phyloP scores from a whole-genome alignment of 2,329 filamentous ascomycete species.

The Rhynchosporium secalis region DNA sequence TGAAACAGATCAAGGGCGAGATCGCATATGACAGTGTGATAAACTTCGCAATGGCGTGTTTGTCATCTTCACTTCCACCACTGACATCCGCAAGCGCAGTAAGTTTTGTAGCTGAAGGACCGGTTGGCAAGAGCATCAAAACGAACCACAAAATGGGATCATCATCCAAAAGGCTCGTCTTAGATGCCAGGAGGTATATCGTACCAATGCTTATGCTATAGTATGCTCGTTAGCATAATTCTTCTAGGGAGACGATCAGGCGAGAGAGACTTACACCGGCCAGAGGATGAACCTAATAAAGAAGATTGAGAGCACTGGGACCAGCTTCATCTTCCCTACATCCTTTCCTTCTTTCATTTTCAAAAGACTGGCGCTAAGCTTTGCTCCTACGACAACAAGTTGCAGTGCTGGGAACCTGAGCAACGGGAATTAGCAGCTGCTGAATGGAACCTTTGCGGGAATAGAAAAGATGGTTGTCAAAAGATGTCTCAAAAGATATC shows the following conservation, averaged over 20 bases:
- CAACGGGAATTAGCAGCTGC: no score
- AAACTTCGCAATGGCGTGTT: slow-evolving; percentile 46
- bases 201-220: slow-evolving; percentile 49
- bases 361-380: slow-evolving; percentile 55
- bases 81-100: slow-evolving; percentile 47
- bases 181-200: slow-evolving; percentile 54
- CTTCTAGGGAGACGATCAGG: neutral
- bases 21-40: slow-evolving; percentile 43
- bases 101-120: slow-evolving; percentile 48
- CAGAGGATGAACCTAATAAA: slow-evolving; percentile 58
- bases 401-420: slow-evolving; percentile 58
- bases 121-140: slow-evolving; percentile 60
- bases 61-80: slow-evolving; percentile 42
- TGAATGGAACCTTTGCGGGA: no score
- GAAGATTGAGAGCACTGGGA: slow-evolving; percentile 49
- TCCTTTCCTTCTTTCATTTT: slow-evolving; percentile 49
- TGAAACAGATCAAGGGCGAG: slow-evolving; percentile 41
- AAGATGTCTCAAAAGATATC: no score
- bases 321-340: slow-evolving; percentile 47
- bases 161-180: slow-evolving; percentile 66
- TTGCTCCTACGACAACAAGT: slow-evolving; percentile 64
- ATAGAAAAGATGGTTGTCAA: no score
- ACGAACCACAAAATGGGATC: slow-evolving; percentile 91
- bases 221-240: neutral
- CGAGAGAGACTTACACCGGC: slow-evolving; percentile 44